Evolutionary conservation across 257 asterid genomes (phyloP).

Genomic region (Solanum megistacrolobum): DNA sequence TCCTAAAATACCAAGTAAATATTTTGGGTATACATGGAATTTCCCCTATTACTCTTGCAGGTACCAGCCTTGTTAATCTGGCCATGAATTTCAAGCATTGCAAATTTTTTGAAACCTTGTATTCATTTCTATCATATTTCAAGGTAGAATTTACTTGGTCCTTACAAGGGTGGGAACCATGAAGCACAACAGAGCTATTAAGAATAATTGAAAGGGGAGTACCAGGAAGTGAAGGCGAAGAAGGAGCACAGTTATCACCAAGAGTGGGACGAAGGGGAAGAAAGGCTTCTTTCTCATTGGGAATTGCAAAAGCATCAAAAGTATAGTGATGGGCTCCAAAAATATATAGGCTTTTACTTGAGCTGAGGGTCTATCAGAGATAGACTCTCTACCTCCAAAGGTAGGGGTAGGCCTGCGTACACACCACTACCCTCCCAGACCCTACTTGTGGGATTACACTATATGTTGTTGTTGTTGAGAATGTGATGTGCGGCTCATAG

Average conservation of each 20-base stretch:
- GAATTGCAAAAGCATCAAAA: neutral
- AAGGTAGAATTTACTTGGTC: too few relatives aligned
- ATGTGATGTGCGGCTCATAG: neutral
- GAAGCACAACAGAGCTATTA: neutral
- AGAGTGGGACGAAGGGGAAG: neutral
- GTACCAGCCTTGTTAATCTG: neutral
- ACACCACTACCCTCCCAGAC: neutral
- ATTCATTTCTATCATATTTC: too few relatives aligned
- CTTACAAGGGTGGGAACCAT: too few relatives aligned
- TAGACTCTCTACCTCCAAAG: neutral
- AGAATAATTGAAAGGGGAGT: neutral
- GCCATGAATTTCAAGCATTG: neutral
- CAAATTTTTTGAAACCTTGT: too few relatives aligned
- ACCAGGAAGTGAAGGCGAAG: neutral
- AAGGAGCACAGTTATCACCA: too few relatives aligned
- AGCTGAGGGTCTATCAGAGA: neutral
- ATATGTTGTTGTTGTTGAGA: neutral
- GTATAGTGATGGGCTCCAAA: neutral
- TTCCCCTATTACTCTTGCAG: neutral
- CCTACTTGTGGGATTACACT: neutral
- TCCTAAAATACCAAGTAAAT: neutral
- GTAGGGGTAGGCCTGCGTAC: neutral
- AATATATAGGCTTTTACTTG: neutral
- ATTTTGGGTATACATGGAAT: neutral
- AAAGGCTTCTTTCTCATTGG: constrained; percentile 16